phyloP scores from a whole-genome alignment of 139 green algal species.

The Coelastrella sp. region DNA sequence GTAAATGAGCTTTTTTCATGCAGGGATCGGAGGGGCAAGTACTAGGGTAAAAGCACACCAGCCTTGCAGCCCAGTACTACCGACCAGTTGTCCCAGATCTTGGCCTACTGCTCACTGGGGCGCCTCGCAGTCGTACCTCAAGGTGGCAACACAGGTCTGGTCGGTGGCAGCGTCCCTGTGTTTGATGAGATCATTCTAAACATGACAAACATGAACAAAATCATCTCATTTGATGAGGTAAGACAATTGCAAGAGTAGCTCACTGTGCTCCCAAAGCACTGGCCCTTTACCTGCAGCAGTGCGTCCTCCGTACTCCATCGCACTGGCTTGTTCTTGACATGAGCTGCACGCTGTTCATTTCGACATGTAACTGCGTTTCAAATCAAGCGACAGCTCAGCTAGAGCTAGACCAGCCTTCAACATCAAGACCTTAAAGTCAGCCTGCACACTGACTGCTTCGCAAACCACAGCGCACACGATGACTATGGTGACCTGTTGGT shows the following conservation, averaged over 20 bases:
- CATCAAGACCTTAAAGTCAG: background rate
- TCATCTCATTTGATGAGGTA: conserved; percentile 78
- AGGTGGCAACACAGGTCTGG: conserved; percentile 96
- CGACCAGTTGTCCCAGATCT: conserved; percentile 76
- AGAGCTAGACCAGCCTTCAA: too few relatives aligned
- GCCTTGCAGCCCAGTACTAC: conserved; percentile 58
- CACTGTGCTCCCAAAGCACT: too few relatives aligned
- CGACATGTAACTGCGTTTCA: too few relatives aligned
- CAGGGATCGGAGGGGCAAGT: conserved; percentile 95
- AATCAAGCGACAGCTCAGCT: too few relatives aligned
- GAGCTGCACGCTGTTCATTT: too few relatives aligned
- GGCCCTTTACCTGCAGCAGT: too few relatives aligned
- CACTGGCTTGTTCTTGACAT: too few relatives aligned
- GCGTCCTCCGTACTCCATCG: too few relatives aligned
- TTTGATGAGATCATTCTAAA: conserved; percentile 92
- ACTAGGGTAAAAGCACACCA: conserved; percentile 68
- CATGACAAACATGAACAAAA: conserved; percentile 75
- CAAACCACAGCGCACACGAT: too few relatives aligned
- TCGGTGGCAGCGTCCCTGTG: conserved; percentile 90
- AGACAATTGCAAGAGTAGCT: too few relatives aligned
- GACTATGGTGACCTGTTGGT: too few relatives aligned
- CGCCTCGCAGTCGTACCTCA: conserved; percentile 94
- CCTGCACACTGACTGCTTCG: too few relatives aligned
- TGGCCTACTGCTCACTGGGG: conserved; percentile 81
- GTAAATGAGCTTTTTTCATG: background rate